Evolutionary conservation across 176 grass and related monocot species (phyloP), one percentile per base, ranked within the genome.

Genomic region (Canna indica): DNA sequence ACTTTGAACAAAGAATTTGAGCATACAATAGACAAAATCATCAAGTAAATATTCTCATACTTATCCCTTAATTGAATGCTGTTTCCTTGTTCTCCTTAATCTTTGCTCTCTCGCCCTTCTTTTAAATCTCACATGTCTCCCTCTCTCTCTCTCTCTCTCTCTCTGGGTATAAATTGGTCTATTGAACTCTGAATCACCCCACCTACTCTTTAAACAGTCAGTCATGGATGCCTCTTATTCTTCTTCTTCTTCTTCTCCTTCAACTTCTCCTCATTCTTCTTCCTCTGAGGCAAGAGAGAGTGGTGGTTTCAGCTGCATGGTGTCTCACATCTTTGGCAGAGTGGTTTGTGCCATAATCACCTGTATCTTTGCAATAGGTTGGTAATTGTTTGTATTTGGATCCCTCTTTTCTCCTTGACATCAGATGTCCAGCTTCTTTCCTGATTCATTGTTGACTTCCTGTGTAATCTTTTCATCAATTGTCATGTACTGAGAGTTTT

Each of bases 351-450:
- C 54, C 62, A 5, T 76, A 5, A 24, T 72, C 42, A 82, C 65
- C 16, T 82, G 73, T 56, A 16, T 71, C 48, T 70, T 82, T 33
- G 73, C 44, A 24, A 64, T 71, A 30, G 72, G 72, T 81, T 75
- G 13, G 50, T 76, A 12, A 0, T n/a, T 20, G 15, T 12, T 64
- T 13, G 30, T 64, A 7, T 64, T 64, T 13, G 14, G 28, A 11
- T 64, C 20, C 14, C 20, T 20, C 34, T 32, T 18, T 3, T 64
- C 32, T 18, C 32, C 15, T 59, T 10, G n/a, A 11, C 5, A 57
- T 57, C 24, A 22, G 24, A 17, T 32, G 31, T 17, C 4, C 16
- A 5, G 5, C 17, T 62, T 3, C 11, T 39, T 20, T 66, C 30
- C 24, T 66, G 11, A 0, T 36, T 8, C 4, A 3, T 24, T 27